Percentiles rank a stretch among this genome's conserved stretches.
Evolutionary conservation across 352 stramenopile species (phyloP).

Genomic region (Pythium folliculosum): DNA sequence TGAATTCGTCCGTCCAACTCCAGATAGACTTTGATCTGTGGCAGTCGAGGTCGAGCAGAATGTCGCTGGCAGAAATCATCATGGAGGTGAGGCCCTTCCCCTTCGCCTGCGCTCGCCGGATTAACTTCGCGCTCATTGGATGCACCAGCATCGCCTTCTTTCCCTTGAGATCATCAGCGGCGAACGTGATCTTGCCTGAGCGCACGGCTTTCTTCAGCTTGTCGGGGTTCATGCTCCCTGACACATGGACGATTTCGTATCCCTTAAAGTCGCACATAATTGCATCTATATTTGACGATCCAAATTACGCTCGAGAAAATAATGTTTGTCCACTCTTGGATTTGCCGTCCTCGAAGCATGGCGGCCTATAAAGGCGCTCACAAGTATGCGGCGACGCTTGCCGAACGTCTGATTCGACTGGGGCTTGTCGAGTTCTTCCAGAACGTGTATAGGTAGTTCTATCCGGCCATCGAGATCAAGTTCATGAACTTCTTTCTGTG

Average conservation of each 20-base stretch:
- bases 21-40: slow-evolving; percentile 12
- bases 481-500: too few relatives aligned
- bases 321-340: too few relatives aligned
- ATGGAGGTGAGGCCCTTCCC: slow-evolving; percentile 7
- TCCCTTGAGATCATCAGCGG: slow-evolving; percentile 5
- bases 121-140: slow-evolving; percentile 10
- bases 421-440: too few relatives aligned
- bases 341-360: too few relatives aligned
- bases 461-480: too few relatives aligned
- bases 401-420: too few relatives aligned
- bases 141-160: slow-evolving; percentile 10
- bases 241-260: slow-evolving; percentile 16
- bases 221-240: slow-evolving; percentile 1
- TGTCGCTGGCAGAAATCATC: slow-evolving; percentile 6
- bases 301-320: too few relatives aligned
- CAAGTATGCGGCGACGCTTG: too few relatives aligned
- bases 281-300: not conserved
- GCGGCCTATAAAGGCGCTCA: too few relatives aligned
- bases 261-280: slow-evolving; percentile 13
- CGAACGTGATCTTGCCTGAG: slow-evolving; percentile 10
- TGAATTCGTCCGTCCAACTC: slow-evolving; percentile 8
- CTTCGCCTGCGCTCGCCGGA: slow-evolving; percentile 5
- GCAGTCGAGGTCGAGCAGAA: slow-evolving; percentile 3
- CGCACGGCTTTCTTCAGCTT: slow-evolving; percentile 16
- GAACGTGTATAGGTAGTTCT: too few relatives aligned